A percentile compares a stretch with the other conserved stretches of the same genome.
Evolutionary conservation across 805 yeast species (phyloP).

Genomic region (Ogataea methylovora): DNA sequence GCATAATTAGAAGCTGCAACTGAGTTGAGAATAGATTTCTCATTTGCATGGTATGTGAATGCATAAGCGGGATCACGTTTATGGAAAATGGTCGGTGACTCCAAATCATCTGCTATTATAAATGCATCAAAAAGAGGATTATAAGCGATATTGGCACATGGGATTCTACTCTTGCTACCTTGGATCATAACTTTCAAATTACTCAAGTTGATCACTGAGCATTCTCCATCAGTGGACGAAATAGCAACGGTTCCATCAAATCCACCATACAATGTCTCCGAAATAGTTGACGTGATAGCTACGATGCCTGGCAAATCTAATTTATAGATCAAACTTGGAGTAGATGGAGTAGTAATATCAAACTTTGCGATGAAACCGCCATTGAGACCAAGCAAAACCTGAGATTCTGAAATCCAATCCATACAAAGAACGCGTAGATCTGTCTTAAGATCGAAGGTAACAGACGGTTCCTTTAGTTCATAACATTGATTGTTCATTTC

Average conservation of each 20-base stretch:
- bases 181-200: neutral
- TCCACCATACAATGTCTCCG: slow-evolving; percentile 3
- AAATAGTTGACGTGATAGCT: slow-evolving; percentile 4
- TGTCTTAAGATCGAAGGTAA: neutral
- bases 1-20: slow-evolving; percentile 10
- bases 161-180: neutral
- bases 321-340: too few species aligned
- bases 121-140: neutral
- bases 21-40: neutral
- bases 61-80: slow-evolving; percentile 5
- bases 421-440: slow-evolving; percentile 14
- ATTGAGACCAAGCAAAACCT: slow-evolving; percentile 17
- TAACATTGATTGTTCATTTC: too few species aligned
- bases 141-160: neutral
- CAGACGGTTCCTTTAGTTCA: neutral
- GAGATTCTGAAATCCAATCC: slow-evolving; percentile 20
- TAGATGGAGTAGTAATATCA: slow-evolving; percentile 10
- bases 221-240: too few species aligned
- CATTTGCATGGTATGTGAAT: neutral
- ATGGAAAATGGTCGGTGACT: slow-evolving; percentile 1
- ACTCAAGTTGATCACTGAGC: slow-evolving; percentile 12
- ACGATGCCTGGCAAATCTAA: too few species aligned
- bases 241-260: too few species aligned
- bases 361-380: slow-evolving; percentile 22
- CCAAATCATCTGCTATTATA: neutral